A percentile compares a stretch with the other conserved stretches of the same genome.
Conservation (phyloP, 2,329 filamentous ascomycete species). For the Coniochaeta ligniaria region DNA sequence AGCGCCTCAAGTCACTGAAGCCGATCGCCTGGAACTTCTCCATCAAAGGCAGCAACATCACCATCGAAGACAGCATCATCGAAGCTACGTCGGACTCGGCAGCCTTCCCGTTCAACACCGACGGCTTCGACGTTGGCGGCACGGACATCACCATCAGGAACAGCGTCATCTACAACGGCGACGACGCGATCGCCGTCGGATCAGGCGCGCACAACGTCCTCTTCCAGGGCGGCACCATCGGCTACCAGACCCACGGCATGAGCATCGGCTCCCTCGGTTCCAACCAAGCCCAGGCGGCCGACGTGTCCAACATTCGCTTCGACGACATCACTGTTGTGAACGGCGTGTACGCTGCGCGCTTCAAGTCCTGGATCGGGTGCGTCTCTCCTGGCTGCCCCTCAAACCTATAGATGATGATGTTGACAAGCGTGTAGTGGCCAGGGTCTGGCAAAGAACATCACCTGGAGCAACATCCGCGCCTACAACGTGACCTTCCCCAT, state of each 20-base stretch:
- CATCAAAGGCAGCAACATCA: slow-evolving; percentile 29
- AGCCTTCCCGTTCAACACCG: slow-evolving; percentile 33
- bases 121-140: slow-evolving; percentile 22
- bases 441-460: slow-evolving; percentile 32
- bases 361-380: slow-evolving; percentile 37
- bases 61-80: slow-evolving; percentile 29
- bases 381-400: no score
- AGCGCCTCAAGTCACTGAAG: slow-evolving; percentile 32
- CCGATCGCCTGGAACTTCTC: slow-evolving; percentile 35
- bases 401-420: no score
- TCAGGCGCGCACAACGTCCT: slow-evolving; percentile 27
- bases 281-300: slow-evolving; percentile 24
- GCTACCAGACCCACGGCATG: slow-evolving; percentile 34
- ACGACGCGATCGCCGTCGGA: slow-evolving; percentile 33
- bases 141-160: slow-evolving; percentile 20
- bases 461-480: slow-evolving; percentile 32
- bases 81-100: slow-evolving; percentile 26
- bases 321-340: slow-evolving; percentile 32
- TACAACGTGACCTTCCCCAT: slow-evolving; percentile 38
- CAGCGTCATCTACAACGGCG: slow-evolving; percentile 28
- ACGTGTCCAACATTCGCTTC: slow-evolving; percentile 32
- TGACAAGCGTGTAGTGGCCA: no score
- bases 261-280: slow-evolving; percentile 34
- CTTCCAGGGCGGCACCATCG: slow-evolving; percentile 30
- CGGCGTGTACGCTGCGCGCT: slow-evolving; percentile 31